Evolutionary conservation across 352 stramenopile genomes (phyloP), one percentile per base, ranked within the genome.

Genomic region (Pythium guiyangense): DNA sequence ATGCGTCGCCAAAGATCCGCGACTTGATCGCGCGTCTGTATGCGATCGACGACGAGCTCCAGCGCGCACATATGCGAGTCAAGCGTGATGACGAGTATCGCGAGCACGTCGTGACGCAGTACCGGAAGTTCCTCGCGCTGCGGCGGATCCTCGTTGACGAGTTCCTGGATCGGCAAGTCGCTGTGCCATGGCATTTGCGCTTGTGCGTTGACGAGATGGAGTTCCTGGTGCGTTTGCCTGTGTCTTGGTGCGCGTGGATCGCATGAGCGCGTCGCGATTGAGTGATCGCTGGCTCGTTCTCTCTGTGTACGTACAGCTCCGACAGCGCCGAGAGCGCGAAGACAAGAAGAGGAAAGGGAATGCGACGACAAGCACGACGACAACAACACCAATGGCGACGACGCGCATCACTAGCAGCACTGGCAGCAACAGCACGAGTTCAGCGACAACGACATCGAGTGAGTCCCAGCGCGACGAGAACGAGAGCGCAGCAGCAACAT

Each of bases 191-290:
- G 79, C 77, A 90, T 47, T 54, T 90, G 56, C 74, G 74, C 27
- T 73, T 87, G 75, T 84, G 80, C 49, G 86, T 92, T 57, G 79
- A 92, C 57, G 84, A 92, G 52, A 68, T 94, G 9, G 84, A 94
- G 52, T 69, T 90, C 40, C 90, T 81, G 69, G 84, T 94, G 46
- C 29, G 49, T 15, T 6, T 25, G 18, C n/a, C n/a, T 47, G 42
- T 15, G 20, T 45, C 17, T 22, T 4, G 6, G 18, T 27, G 31
- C 12, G 77, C 40, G 35, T 35, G 52, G 29, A 34, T 34, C 17
- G 44, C 22, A 27, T 54, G 37, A 15, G 34, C 29, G 29, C 4
- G 18, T 15, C 17, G 17, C 35, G 18, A 20, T 5, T 25, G 42
- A 44, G 12, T 22, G 22, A 20, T 10, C 9, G 17, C 27, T 42